These are phyloP conservation scores for Suillus plorans DNA, from an alignment of 768 basidiomycete genomes.

Conservation along the genomic window DNA sequence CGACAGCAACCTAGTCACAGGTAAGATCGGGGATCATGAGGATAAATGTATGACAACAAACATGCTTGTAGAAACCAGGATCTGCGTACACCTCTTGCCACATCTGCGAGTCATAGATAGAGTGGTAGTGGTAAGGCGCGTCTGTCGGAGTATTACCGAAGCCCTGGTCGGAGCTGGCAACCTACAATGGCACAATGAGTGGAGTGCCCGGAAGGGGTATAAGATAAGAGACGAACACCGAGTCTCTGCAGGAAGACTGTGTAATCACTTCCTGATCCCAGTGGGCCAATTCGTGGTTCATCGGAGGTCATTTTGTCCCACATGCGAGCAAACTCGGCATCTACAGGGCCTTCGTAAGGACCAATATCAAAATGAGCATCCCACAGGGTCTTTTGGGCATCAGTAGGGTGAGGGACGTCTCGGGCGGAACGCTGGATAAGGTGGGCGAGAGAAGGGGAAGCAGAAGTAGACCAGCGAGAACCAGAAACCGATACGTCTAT, in stretches of 20 bases:
- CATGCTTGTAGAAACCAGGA: slow-evolving; percentile 69
- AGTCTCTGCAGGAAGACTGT: slow-evolving; percentile 88
- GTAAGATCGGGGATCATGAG: neutral
- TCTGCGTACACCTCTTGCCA: slow-evolving; percentile 81
- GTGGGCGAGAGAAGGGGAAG: slow-evolving; percentile 67
- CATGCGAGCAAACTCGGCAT: slow-evolving; percentile 41
- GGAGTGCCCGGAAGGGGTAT: neutral
- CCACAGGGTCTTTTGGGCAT: slow-evolving; percentile 53
- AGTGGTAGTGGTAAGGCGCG: slow-evolving; percentile 74
- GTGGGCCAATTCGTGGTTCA: slow-evolving; percentile 40
- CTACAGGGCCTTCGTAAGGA: slow-evolving; percentile 42
- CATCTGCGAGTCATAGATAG: slow-evolving; percentile 67
- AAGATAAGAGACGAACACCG: slow-evolving; percentile 44
- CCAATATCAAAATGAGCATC: slow-evolving; percentile 57
- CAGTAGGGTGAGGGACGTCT: slow-evolving; percentile 57
- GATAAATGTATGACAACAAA: neutral
- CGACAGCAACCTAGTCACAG: slow-evolving; percentile 54
- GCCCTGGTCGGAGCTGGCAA: slow-evolving; percentile 33
- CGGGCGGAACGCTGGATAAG: slow-evolving; percentile 53
- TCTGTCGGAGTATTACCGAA: slow-evolving; percentile 43
- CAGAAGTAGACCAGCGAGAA: slow-evolving; percentile 47
- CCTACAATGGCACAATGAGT: slow-evolving; percentile 19
- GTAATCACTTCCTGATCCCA: slow-evolving; percentile 90
- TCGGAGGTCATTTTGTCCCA: slow-evolving; percentile 37
- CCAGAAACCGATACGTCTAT: slow-evolving; percentile 57